Evolutionary conservation across 371 early-diverging fungal genomes (phyloP), one percentile per base, ranked within the genome.

Genomic region (Mycotypha africana): DNA sequence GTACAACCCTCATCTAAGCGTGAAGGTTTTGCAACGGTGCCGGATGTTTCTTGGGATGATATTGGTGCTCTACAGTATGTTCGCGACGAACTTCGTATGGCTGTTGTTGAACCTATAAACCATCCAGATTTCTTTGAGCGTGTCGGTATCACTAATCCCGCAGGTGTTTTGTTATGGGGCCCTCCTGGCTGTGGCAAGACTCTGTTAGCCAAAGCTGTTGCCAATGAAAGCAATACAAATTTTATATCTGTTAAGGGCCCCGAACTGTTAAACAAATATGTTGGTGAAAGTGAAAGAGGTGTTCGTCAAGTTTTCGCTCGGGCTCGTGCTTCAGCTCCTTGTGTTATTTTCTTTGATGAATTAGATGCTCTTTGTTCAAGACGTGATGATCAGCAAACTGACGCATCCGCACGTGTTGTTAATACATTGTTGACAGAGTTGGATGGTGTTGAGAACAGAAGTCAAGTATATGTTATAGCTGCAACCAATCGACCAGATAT

Each of bases 131-230:
- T 88, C 41, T 99, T 97, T 70, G 73, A 80, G 38, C 70, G 77
- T 38, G 90, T 98, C 1, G 99, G 99, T 23, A 98, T 99, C 47
- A 84, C 79, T 2, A 78, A 87, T 2, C 92, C 99, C 3, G 85
- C 91, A 25, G 99, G 99, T 45, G 96, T 99, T 0, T 69, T 99
- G 36, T 70, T 99, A 14, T 97, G 97, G 86, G 99, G 99, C 11
- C 99, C 99, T 26, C 99, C 99, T 4, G 99, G 99, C 52, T 97
- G 97, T 72, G 99, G 99, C 40, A 99, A 99, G 69, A 99, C 99
- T 3, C 65, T 99, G 50, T 74, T 99, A 51, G 99, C 99, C 15
- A 97, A 97, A 64, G 99, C 99, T 0, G 93, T 99, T 21, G 97
- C 99, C 1, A 97, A 92, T 62, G 95, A 95, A 65, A 91, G 88